A percentile compares a stretch with the other conserved stretches of the same genome.
Evolutionary conservation across 2,329 filamentous ascomycete genomes (phyloP).

Genomic region (Exophiala bonariae): DNA sequence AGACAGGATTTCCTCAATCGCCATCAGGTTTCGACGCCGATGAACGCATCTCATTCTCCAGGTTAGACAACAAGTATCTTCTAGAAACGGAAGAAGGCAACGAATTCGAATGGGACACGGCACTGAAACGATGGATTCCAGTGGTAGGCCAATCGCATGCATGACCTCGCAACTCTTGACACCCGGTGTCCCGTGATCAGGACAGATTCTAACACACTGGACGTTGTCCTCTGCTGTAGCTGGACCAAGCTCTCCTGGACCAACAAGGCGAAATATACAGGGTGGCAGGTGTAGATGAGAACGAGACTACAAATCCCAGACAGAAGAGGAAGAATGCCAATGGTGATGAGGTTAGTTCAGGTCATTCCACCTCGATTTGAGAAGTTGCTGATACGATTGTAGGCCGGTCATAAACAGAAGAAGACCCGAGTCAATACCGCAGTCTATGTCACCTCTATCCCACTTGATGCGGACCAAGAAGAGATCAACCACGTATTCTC

Average conservation of each 20-base stretch:
- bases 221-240: constrained; percentile 37
- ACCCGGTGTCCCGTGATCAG: constrained; percentile 11
- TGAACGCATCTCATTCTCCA: constrained; percentile 84
- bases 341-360: constrained; percentile 50
- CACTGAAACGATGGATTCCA: constrained; percentile 73
- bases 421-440: constrained; percentile 73
- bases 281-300: constrained; percentile 60
- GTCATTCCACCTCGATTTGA: constrained; percentile 35
- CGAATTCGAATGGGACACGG: constrained; percentile 79
- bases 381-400: constrained; percentile 34
- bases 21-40: constrained; percentile 72
- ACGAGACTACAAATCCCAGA: constrained; percentile 47
- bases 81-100: constrained; percentile 80
- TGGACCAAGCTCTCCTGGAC: constrained; percentile 61
- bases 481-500: constrained; percentile 85
- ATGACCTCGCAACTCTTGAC: constrained; percentile 15
- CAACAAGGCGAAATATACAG: constrained; percentile 64
- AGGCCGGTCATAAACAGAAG: constrained; percentile 32
- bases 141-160: constrained; percentile 44
- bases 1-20: constrained; percentile 50
- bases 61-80: constrained; percentile 75
- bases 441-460: constrained; percentile 87
- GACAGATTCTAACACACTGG: constrained; percentile 26
- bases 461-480: constrained; percentile 71
- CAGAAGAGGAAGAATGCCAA: constrained; percentile 56